These are phyloP conservation scores for Carex parvula DNA, from an alignment of 176 grass and related monocot species.

Conservation along the genomic window DNA sequence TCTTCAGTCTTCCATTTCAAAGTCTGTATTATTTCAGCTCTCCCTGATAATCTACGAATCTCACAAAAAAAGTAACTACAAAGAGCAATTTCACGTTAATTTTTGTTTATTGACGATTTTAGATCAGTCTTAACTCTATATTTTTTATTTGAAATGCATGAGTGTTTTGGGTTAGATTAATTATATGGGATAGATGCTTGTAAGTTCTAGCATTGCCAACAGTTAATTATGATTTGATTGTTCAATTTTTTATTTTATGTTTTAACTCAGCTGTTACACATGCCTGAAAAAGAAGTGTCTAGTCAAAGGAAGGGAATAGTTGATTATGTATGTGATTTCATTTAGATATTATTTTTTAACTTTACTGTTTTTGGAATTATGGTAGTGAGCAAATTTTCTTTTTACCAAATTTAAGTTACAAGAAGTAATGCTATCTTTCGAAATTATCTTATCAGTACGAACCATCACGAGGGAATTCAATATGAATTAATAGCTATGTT, in stretches of 20 bases:
- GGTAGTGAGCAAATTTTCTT: neutral
- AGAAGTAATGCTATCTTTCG: neutral
- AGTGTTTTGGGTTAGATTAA: slow-evolving; percentile 34
- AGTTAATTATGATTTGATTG: neutral
- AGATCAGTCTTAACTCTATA: neutral
- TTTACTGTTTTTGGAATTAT: neutral
- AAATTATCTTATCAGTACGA: neutral
- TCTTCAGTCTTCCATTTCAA: neutral
- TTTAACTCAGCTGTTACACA: neutral
- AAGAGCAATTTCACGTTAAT: neutral
- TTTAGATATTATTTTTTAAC: neutral
- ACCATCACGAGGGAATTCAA: neutral
- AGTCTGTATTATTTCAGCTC: neutral
- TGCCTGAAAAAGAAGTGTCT: neutral
- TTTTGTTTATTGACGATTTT: neutral
- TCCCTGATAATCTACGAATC: neutral
- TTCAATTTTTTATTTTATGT: neutral
- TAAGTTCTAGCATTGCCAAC: neutral
- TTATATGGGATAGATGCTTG: neutral
- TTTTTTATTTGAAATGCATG: slow-evolving; percentile 35
- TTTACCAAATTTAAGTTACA: neutral
- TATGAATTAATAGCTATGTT: too few species aligned
- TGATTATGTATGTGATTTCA: neutral
- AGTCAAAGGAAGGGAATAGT: neutral
- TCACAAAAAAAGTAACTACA: neutral